These are phyloP conservation scores for Globisporangium rhizosaccharum DNA, from an alignment of 352 stramenopile genomes.

Conservation along the genomic window DNA sequence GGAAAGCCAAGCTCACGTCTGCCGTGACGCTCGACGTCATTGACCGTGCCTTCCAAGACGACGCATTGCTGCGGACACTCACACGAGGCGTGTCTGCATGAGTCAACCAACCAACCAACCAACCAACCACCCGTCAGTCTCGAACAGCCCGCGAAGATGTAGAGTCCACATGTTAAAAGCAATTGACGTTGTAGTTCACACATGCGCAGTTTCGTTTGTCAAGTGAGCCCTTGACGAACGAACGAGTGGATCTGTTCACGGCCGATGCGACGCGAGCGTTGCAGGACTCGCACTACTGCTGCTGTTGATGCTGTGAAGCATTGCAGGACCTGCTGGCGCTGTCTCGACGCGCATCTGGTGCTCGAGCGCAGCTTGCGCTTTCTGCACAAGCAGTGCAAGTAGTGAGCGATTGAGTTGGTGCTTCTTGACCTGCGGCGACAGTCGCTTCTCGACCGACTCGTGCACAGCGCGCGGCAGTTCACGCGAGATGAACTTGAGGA, in stretches of 20 bases:
- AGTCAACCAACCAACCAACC: no score
- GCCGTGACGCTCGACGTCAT: conserved; percentile 44
- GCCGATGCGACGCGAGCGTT: background rate
- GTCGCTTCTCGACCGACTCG: conserved; percentile 61
- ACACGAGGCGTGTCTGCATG: conserved; percentile 5
- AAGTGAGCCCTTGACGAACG: no score
- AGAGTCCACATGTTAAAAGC: background rate
- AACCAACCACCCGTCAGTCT: no score
- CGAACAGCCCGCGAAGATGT: background rate
- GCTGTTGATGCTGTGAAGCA: background rate
- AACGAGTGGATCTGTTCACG: no score
- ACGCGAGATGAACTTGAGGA: conserved; percentile 79
- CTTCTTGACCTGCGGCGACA: conserved; percentile 53
- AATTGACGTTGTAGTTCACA: no score
- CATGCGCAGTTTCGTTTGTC: no score
- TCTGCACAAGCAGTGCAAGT: conserved; percentile 70
- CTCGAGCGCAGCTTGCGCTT: conserved; percentile 64
- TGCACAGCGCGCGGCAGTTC: conserved; percentile 70
- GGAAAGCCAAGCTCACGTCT: conserved; percentile 41
- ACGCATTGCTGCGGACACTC: conserved; percentile 36
- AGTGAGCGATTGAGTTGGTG: conserved; percentile 54
- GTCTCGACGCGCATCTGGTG: conserved; percentile 69
- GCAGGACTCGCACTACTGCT: background rate
- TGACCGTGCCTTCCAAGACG: conserved; percentile 32
- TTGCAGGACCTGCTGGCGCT: background rate